phyloP scores from a whole-genome alignment of 2,329 filamentous ascomycete species.

The Aspergillus phoenicis region DNA sequence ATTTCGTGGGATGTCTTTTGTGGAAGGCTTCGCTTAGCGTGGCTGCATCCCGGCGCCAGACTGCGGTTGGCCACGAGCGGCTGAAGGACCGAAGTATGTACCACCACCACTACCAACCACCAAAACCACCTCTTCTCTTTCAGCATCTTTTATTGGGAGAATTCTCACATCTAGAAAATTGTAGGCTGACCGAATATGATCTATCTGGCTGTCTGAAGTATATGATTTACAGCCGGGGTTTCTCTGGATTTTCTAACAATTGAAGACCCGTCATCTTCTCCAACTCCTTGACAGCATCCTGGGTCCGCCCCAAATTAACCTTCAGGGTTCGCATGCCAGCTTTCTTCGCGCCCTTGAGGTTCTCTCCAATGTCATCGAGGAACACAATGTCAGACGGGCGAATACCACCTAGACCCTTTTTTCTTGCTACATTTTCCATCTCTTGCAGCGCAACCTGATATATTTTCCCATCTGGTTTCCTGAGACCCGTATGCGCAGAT shows the following conservation, averaged over 20 bases:
- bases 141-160: neutral
- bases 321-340: constrained; percentile 82
- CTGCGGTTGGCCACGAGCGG: constrained; percentile 46
- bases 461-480: constrained; percentile 83
- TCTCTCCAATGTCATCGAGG: constrained; percentile 91
- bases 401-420: constrained; percentile 60
- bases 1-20: constrained; percentile 42
- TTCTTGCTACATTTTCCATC: constrained; percentile 64
- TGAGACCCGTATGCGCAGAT: constrained; percentile 80
- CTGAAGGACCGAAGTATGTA: constrained; percentile 7
- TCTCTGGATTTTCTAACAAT: constrained; percentile 41
- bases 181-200: too few species aligned
- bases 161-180: neutral
- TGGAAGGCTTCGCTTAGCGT: constrained; percentile 48
- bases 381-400: constrained; percentile 74
- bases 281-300: constrained; percentile 78
- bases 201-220: too few species aligned
- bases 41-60: constrained; percentile 37
- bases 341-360: constrained; percentile 75
- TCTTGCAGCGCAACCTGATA: constrained; percentile 72
- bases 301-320: constrained; percentile 75
- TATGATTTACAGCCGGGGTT: constrained; percentile 36
- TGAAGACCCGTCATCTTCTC: constrained; percentile 72
- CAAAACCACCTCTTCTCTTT: neutral
- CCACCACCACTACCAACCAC: neutral